phyloP scores from a whole-genome alignment of 768 basidiomycete genomes.

The Coprinellus aureogranulatus region DNA sequence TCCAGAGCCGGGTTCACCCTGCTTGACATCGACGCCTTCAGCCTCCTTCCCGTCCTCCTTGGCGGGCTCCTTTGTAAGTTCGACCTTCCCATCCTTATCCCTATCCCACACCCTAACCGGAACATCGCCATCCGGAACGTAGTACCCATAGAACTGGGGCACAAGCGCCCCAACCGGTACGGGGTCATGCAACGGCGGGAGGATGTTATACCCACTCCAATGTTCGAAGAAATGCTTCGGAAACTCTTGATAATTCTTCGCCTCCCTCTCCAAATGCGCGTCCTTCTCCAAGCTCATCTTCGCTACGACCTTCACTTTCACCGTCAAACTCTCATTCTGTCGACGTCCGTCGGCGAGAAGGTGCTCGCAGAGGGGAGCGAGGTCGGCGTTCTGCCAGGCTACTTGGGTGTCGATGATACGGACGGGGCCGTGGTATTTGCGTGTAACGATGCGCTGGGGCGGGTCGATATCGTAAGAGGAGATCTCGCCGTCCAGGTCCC shows the following conservation, averaged over 20 bases:
- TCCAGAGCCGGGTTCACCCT: neutral
- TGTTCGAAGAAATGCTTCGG: constrained; percentile 46
- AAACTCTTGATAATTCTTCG: constrained; percentile 43
- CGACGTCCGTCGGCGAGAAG: neutral
- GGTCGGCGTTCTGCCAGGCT: constrained; percentile 29
- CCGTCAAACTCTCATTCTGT: constrained; percentile 19
- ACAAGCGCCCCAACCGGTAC: constrained; percentile 50
- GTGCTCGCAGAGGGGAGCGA: constrained; percentile 29
- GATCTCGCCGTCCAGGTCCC: neutral
- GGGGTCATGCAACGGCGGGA: constrained; percentile 40
- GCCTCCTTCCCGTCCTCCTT: neutral
- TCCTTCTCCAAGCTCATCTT: constrained; percentile 42
- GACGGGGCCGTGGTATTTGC: neutral
- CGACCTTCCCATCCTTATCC: constrained; percentile 1
- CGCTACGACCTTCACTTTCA: constrained; percentile 38
- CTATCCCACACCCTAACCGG: neutral
- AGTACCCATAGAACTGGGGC: constrained; percentile 67
- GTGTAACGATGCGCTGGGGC: neutral
- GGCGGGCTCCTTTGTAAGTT: neutral
- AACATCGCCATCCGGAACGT: constrained; percentile 25
- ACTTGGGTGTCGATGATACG: constrained; percentile 2
- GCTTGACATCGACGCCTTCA: neutral
- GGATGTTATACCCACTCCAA: constrained; percentile 47
- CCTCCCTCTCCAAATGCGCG: constrained; percentile 37
- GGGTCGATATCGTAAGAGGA: neutral